phyloP scores from a whole-genome alignment of 202 grass and related monocot species.

The Alloteropsis angusta region DNA sequence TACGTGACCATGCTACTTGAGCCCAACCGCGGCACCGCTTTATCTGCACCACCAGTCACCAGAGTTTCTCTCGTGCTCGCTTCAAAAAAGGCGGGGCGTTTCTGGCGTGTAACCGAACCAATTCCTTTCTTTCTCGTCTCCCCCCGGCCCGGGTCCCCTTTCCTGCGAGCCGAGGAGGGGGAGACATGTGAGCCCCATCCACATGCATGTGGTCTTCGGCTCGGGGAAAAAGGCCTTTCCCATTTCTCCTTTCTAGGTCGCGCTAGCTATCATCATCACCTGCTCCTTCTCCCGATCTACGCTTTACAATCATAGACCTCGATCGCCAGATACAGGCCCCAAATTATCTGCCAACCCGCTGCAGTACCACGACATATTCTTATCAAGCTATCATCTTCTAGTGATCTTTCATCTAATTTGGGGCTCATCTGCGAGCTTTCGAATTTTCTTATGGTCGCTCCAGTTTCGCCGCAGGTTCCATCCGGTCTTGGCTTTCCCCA shows the following conservation, averaged over 20 bases:
- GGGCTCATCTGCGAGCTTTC: not conserved
- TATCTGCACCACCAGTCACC: not conserved
- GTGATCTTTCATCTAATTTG: not conserved
- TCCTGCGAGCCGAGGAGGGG: not conserved
- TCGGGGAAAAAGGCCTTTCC: constrained; percentile 24
- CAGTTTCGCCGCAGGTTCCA: not conserved
- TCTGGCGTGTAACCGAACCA: not conserved
- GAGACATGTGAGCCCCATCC: constrained; percentile 33
- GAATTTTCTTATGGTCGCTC: not conserved
- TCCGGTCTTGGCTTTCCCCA: constrained; percentile 26
- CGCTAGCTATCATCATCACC: constrained; percentile 35
- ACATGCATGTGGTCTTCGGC: constrained; percentile 37
- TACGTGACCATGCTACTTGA: not conserved
- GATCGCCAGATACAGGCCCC: not conserved
- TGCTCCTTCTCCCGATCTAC: constrained; percentile 9
- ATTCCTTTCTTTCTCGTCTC: not conserved
- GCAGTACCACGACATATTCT: not conserved
- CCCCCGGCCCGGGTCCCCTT: not conserved
- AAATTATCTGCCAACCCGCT: not conserved
- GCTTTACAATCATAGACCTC: constrained; percentile 35
- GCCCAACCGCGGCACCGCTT: not conserved
- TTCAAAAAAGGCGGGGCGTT: not conserved
- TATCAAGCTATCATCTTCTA: not conserved
- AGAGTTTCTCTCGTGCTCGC: not conserved
- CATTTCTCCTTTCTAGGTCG: constrained; percentile 35